Percentiles rank a stretch among this genome's conserved stretches.
These are phyloP conservation scores for Euclidium syriacum DNA, from an alignment of 345 rosid genomes.

Conservation along the genomic window DNA sequence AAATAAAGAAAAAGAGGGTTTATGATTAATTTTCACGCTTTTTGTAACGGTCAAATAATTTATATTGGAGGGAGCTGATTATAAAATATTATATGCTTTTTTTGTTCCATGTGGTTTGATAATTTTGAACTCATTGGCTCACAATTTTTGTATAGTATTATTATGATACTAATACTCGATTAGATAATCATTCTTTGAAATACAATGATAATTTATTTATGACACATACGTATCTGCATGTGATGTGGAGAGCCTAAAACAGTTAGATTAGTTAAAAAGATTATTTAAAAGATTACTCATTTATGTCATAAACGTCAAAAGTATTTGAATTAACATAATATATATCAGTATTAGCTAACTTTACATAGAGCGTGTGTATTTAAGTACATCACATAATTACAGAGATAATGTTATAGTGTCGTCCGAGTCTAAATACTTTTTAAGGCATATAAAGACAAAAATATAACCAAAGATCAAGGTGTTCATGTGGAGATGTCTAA, in stretches of 20 bases:
- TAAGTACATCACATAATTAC: too few relatives aligned
- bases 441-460: too few relatives aligned
- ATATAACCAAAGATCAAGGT: too few relatives aligned
- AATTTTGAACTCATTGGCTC: slow-evolving; percentile 28
- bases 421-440: too few relatives aligned
- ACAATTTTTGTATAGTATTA: background rate
- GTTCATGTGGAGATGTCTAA: too few relatives aligned
- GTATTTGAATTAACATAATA: background rate
- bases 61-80: slow-evolving; percentile 10
- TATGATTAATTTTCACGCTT: background rate
- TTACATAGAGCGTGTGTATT: too few relatives aligned
- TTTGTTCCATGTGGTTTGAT: slow-evolving; percentile 21
- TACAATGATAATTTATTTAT: background rate
- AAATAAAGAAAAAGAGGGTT: background rate
- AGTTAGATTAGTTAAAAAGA: background rate
- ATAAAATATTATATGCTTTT: background rate
- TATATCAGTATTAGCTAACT: background rate
- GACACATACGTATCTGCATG: background rate
- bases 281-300: background rate
- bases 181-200: background rate
- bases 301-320: background rate
- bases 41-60: slow-evolving; percentile 38
- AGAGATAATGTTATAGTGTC: too few relatives aligned
- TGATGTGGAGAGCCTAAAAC: background rate
- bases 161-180: background rate